phyloP scores from a whole-genome alignment of 345 rosid species.

The Mangifera indica region DNA sequence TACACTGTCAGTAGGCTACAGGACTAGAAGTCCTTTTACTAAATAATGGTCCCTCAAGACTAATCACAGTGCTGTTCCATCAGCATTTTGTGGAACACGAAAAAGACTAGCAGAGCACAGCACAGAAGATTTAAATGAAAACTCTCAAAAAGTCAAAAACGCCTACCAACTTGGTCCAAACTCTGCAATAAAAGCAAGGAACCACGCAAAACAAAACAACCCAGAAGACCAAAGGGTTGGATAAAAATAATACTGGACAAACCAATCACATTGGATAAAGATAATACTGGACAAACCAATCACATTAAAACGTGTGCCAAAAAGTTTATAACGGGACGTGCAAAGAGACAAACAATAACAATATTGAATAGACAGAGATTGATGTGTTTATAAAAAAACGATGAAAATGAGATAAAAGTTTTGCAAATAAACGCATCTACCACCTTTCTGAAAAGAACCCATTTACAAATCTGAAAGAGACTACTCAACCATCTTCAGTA shows the following conservation, averaged over 20 bases:
- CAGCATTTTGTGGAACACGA: conserved; percentile 6
- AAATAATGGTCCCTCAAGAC: conserved; percentile 18
- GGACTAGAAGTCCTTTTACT: background rate
- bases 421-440: conserved; percentile 40
- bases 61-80: conserved; percentile 11
- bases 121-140: conserved; percentile 4
- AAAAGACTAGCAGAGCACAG: background rate
- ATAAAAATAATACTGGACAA: conserved; percentile 12
- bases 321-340: conserved; percentile 4
- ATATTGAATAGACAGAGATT: conserved; percentile 17
- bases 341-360: conserved; percentile 24
- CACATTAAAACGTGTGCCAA: conserved; percentile 5
- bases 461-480: conserved; percentile 58
- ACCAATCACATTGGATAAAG: conserved; percentile 21
- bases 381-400: conserved; percentile 6
- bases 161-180: background rate
- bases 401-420: conserved; percentile 18
- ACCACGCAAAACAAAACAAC: conserved; percentile 18
- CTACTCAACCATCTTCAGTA: conserved; percentile 42
- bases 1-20: conserved; percentile 8
- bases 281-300: conserved; percentile 13
- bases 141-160: background rate
- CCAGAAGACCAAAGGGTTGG: conserved; percentile 27
- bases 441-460: conserved; percentile 55
- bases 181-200: conserved; percentile 2